A percentile compares a stretch with the other conserved stretches of the same genome.
phyloP scores from a whole-genome alignment of 179 eudicot genomes.

The Dionaea muscipula region DNA sequence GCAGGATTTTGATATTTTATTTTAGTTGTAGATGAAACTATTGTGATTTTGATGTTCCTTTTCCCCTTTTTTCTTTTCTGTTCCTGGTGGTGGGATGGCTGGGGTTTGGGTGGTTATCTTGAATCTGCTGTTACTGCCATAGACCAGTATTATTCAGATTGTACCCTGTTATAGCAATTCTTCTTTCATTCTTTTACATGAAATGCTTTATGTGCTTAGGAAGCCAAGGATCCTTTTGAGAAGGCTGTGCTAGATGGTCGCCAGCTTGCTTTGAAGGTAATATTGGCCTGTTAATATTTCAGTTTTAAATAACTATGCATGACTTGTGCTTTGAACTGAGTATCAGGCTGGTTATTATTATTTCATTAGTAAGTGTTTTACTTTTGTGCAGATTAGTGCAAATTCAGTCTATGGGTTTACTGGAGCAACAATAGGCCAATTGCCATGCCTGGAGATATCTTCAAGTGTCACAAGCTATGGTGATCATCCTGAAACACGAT shows the following conservation, averaged over 20 bases:
- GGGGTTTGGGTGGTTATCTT: not conserved
- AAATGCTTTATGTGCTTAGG: slow-evolving; percentile 30
- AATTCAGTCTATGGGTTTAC: slow-evolving; percentile 99
- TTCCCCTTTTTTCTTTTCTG: not conserved
- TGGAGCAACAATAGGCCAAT: slow-evolving; percentile 91
- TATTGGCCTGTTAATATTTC: not conserved
- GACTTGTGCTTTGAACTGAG: not conserved
- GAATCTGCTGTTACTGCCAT: not conserved
- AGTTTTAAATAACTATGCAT: not conserved
- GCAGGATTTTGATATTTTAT: not conserved
- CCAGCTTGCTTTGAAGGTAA: slow-evolving; percentile 93
- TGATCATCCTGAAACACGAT: slow-evolving; percentile 20
- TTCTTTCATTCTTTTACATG: not conserved
- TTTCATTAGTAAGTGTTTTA: slow-evolving; percentile 8
- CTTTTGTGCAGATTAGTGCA: slow-evolving; percentile 77
- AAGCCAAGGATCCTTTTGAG: slow-evolving; percentile 94
- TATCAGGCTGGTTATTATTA: not conserved
- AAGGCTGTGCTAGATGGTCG: slow-evolving; percentile 99
- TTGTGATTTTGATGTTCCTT: too few species aligned
- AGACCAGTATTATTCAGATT: not conserved
- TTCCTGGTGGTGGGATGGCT: not conserved
- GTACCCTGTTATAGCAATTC: not conserved
- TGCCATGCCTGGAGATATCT: slow-evolving; percentile 96
- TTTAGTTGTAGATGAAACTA: too few species aligned
- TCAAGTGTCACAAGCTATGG: slow-evolving; percentile 99